Percentiles rank a stretch among this genome's conserved stretches.
phyloP scores from a whole-genome alignment of 1,284 basidiomycete genomes.

The Trametes versicolor region DNA sequence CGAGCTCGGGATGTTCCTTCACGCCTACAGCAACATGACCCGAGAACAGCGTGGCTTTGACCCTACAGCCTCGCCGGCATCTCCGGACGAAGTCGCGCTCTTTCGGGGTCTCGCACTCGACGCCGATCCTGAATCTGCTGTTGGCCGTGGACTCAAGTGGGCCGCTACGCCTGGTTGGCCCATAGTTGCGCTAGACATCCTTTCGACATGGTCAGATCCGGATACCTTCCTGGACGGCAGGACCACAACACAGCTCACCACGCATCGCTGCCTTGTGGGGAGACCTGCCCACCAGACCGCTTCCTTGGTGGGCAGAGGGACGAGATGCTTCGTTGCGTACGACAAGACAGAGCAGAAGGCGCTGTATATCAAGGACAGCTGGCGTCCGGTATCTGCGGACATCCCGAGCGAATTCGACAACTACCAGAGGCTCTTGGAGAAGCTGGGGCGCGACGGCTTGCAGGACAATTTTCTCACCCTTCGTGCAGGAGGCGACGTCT shows the following conservation, averaged over 20 bases:
- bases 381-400: slow-evolving; percentile 3
- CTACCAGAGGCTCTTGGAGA: background rate
- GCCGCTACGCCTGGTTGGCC: slow-evolving; percentile 1
- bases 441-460: background rate
- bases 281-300: background rate
- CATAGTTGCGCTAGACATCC: background rate
- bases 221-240: background rate
- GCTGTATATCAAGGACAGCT: slow-evolving; percentile 17
- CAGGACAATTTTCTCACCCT: background rate
- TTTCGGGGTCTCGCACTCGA: background rate
- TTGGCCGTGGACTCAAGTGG: background rate
- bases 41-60: slow-evolving; percentile 35
- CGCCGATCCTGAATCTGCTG: background rate
- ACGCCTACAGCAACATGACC: slow-evolving; percentile 27
- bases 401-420: background rate
- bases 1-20: slow-evolving; percentile 28
- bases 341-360: background rate
- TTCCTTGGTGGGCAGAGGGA: slow-evolving; percentile 1
- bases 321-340: slow-evolving; percentile 3
- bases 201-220: background rate
- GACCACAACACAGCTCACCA: too few relatives aligned
- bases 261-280: background rate
- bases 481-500: background rate
- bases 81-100: slow-evolving; percentile 12
- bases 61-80: slow-evolving; percentile 23